Base-by-base conservation (phyloP, 2,329 filamentous ascomycete genomes). In the Ophiostoma quercus region DNA sequence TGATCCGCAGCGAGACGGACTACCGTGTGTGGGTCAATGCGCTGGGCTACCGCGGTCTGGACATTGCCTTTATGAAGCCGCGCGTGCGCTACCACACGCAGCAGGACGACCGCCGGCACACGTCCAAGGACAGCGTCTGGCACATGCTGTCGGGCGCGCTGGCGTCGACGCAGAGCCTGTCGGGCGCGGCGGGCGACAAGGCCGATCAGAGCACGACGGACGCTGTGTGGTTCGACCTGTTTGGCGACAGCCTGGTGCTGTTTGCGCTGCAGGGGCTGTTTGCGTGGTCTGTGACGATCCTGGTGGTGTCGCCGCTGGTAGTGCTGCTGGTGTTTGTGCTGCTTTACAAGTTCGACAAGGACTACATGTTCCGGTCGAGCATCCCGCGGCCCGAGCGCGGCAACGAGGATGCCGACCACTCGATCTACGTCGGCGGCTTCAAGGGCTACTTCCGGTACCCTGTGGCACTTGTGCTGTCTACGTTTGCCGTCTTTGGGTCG, bases 211-310 rank as follows among this genome's bases (percentile, higher is more conserved):
- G 82, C 19, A 79, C 88, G 5, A 88, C 85, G 19, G 83, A 87
- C 71, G 92, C 89, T 39, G 92, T 98, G 16, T 99, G 94, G 92
- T 98, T 98, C 76, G 95, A 98, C 76, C 80, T 98, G 8, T 94
- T 96, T 73, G 95, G 94, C 62, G 85, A 84, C 69, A 84, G 84
- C 1, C 93, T 97, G 78, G 91, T 90, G 19, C 84, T 96, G 1
- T 91, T 97, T 76, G 85, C 86, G 66, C 83, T 97, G 54, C 87
- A 91, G 73, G 93, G 92, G 8, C 84, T 98, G 70, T 98, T 98
- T 79, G 93, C 92, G 3, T 88, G 95, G 80, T 94, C 92, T 5
- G 85, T 98, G 37, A 91, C 91, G 0, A 80, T 98, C 14, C 86
- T 98, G 25, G 89, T 96, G 25, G 89, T 89, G 25, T 88, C 90